Evolutionary conservation across 805 yeast genomes (phyloP), one percentile per base, ranked within the genome.

Genomic region (Spathaspora girioi): DNA sequence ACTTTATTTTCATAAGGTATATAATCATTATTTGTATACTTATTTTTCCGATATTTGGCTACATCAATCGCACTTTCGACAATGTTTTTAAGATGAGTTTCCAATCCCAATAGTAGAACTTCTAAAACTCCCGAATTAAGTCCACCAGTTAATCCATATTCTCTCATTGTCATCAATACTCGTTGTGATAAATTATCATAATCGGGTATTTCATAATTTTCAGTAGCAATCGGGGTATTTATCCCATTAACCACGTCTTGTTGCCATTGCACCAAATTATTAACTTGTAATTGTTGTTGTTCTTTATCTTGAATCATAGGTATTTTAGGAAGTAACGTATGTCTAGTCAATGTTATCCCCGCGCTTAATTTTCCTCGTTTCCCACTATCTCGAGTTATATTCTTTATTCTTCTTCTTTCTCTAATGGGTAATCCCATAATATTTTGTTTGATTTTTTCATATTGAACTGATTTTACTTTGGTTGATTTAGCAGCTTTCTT

Each of bases 161-260:
- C 98, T 59, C 97, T 78, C 56, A 94, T 86, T 9, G 87, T 83
- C 61, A 96, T 94, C 18, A 84, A 69, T 77, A 94, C 83, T 48
- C 91, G 77, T 11, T 83, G 71, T 48, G 82, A 80, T 44, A 94
- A 67, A 38, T 78, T 78, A 45, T 84, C 91, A 41, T 77, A 75
- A 57, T 93, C 98, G 0, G 97, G 97, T 5, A 94, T 66, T 55
- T 92, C 92, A 63, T 77, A 89, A 38, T 81, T 75, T 57, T 93
- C 96, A 0, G 88, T 74, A 1, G 93, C 80, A 35, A 92, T 74
- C 4, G 94, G 93, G 1, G 94, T 81, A 58, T 88, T 90, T 50
- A 89, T 80, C 3, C 94, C 96, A 61, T 86, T 91, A 49, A 86
- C 79, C 15, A 94, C 89, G 63, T 94, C 98, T 66, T 92, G 97